Conservation (phyloP, 352 stramenopile genomes). For the Globisporangium heterothallicum region DNA sequence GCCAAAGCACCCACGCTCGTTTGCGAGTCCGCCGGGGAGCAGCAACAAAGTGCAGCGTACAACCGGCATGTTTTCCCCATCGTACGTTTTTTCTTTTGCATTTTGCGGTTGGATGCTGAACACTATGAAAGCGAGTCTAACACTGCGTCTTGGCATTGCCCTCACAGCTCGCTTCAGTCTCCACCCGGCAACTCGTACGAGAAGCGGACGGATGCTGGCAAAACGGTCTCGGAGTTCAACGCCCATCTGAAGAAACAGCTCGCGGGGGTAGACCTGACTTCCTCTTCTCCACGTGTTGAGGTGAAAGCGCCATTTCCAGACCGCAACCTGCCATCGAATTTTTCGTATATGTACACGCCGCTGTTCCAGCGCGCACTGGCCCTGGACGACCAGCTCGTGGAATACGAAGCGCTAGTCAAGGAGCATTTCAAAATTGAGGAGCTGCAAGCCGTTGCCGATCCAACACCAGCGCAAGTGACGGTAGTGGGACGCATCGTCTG, state of each 20-base stretch:
- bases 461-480: conserved; percentile 65
- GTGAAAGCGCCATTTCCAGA: conserved; percentile 44
- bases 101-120: no score
- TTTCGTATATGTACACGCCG: conserved; percentile 83
- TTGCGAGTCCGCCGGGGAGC: conserved; percentile 41
- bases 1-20: conserved; percentile 58
- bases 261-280: conserved; percentile 13
- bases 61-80: conserved; percentile 65
- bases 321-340: conserved; percentile 51
- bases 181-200: conserved; percentile 67
- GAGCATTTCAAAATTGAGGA: conserved; percentile 54
- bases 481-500: conserved; percentile 82
- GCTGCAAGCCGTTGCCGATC: conserved; percentile 62
- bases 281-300: conserved; percentile 7
- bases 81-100: conserved; percentile 17
- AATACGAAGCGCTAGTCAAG: conserved; percentile 76
- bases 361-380: conserved; percentile 70
- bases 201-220: conserved; percentile 69
- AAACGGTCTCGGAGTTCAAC: conserved; percentile 79
- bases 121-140: no score
- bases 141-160: background rate
- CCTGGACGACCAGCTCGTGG: conserved; percentile 67
- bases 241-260: conserved; percentile 58
- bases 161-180: conserved; percentile 53
- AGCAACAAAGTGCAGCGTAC: conserved; percentile 67